Evolutionary conservation across 176 grass and related monocot species (phyloP).

Genomic region (Triticum urartu): DNA sequence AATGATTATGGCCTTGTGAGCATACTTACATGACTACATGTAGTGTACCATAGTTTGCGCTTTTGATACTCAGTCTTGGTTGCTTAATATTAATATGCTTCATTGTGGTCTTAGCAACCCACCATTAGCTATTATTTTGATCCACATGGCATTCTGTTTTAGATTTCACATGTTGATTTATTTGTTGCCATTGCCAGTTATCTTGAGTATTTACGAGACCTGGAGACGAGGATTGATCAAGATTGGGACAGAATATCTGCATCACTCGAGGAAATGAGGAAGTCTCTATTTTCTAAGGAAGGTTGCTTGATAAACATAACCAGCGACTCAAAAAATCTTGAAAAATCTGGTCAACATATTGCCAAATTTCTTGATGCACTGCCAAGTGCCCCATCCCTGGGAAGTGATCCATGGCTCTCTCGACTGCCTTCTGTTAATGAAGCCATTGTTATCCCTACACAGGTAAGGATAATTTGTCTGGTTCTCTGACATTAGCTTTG

Average conservation of each 20-base stretch:
- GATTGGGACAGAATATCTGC: conserved; percentile 92
- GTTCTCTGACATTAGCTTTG: conserved; percentile 26
- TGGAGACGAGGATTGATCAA: conserved; percentile 86
- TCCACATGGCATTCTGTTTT: not conserved
- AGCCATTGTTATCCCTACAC: conserved; percentile 97
- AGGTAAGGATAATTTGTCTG: conserved; percentile 44
- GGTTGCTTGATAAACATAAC: conserved; percentile 91
- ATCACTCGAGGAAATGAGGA: conserved; percentile 88
- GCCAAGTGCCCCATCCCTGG: conserved; percentile 46
- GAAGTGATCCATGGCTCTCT: conserved; percentile 66
- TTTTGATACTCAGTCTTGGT: not conserved
- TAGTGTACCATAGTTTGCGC: not conserved
- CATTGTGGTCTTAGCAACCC: not conserved
- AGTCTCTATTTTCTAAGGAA: conserved; percentile 66
- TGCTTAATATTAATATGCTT: not conserved
- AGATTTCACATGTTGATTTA: conserved; percentile 27
- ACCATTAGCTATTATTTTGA: not conserved
- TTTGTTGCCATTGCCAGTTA: conserved; percentile 62
- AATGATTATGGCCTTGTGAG: conserved; percentile 4
- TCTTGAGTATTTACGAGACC: conserved; percentile 86
- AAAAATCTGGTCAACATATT: conserved; percentile 66
- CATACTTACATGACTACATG: not conserved
- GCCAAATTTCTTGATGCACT: conserved; percentile 89
- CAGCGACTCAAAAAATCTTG: conserved; percentile 79
- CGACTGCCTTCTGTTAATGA: conserved; percentile 77